Conservation (phyloP, 2,329 filamentous ascomycete species). For the Beauveria rudraprayagi region DNA sequence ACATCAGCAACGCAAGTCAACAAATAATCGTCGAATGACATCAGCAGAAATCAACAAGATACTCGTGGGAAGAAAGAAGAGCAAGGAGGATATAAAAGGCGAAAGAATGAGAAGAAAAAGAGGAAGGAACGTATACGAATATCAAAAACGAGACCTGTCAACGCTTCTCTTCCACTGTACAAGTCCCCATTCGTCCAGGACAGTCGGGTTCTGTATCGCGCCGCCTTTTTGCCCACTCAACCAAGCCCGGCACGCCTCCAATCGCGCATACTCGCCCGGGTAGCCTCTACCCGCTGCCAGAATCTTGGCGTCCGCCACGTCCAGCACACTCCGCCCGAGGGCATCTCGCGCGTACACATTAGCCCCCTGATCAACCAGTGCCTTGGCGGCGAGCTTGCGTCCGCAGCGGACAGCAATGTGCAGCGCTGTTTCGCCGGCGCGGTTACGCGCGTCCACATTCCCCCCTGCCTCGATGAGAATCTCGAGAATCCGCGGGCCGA, state of each 20-base stretch:
- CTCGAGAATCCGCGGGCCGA: constrained; percentile 37
- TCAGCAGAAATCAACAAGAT: too few species aligned
- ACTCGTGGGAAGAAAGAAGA: too few species aligned
- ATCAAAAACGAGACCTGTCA: background rate
- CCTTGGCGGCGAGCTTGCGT: constrained; percentile 42
- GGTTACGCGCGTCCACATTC: constrained; percentile 41
- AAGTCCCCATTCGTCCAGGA: constrained; percentile 33
- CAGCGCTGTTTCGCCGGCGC: constrained; percentile 46
- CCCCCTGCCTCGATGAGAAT: constrained; percentile 35
- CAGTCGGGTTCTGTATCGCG: constrained; percentile 31
- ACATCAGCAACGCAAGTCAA: too few species aligned
- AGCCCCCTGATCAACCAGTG: constrained; percentile 38
- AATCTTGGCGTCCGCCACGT: constrained; percentile 36
- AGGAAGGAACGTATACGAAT: too few species aligned
- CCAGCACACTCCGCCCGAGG: constrained; percentile 35
- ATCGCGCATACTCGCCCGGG: constrained; percentile 29
- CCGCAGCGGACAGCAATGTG: constrained; percentile 46
- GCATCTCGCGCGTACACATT: constrained; percentile 40
- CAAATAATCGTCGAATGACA: too few species aligned
- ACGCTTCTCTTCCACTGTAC: background rate
- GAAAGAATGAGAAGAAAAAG: too few species aligned
- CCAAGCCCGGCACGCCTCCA: constrained; percentile 38
- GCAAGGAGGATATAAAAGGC: too few species aligned
- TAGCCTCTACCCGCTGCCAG: background rate
- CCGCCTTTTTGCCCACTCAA: constrained; percentile 29